Conservation (phyloP, 768 basidiomycete species). For the Pulveroboletus ravenelii region DNA sequence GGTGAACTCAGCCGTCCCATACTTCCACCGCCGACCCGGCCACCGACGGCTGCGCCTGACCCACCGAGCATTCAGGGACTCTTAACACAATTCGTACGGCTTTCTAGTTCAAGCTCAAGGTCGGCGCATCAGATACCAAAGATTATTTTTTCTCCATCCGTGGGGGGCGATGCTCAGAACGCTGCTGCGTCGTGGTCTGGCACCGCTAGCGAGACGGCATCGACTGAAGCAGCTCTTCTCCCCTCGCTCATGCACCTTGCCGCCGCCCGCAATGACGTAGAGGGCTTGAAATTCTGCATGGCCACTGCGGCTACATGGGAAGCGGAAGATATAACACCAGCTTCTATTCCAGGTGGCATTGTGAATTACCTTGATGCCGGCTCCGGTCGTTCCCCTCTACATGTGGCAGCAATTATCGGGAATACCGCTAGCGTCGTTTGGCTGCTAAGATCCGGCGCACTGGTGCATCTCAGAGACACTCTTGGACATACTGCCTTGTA, state of each 20-base stretch:
- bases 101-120: conserved; percentile 48
- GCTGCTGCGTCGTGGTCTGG: conserved; percentile 66
- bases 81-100: conserved; percentile 63
- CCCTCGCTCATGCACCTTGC: conserved; percentile 80
- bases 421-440: conserved; percentile 37
- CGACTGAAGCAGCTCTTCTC: conserved; percentile 64
- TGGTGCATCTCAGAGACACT: conserved; percentile 76
- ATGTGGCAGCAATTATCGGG: conserved; percentile 73
- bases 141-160: conserved; percentile 30
- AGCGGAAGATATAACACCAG: conserved; percentile 15
- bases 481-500: conserved; percentile 83
- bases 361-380: conserved; percentile 69
- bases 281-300: conserved; percentile 59
- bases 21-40: conserved; percentile 40
- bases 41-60: conserved; percentile 37
- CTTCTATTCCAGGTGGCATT: conserved; percentile 55
- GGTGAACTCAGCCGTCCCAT: conserved; percentile 75
- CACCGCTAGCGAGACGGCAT: conserved; percentile 71
- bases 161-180: conserved; percentile 39
- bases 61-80: conserved; percentile 60
- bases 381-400: conserved; percentile 71
- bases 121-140: conserved; percentile 34
- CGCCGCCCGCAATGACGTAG: conserved; percentile 63
- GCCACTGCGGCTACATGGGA: conserved; percentile 23
- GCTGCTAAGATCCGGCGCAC: conserved; percentile 67